These are phyloP conservation scores for Elongisporangium senticosum DNA, from an alignment of 352 stramenopile species.

Conservation along the genomic window DNA sequence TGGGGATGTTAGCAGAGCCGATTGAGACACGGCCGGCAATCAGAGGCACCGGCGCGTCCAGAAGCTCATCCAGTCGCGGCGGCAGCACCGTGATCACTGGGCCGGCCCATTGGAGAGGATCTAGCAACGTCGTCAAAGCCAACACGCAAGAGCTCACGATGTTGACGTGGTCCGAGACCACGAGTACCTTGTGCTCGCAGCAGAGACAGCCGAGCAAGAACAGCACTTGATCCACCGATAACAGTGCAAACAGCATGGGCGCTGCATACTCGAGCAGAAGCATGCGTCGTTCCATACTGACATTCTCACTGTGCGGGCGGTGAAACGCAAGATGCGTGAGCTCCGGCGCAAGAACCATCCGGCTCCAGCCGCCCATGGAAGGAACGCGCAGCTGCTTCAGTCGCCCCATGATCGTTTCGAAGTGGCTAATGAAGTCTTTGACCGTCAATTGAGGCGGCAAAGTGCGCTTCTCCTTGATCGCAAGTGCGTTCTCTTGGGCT, in stretches of 20 bases:
- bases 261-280: slow-evolving; percentile 71
- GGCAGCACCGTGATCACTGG: slow-evolving; percentile 72
- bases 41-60: slow-evolving; percentile 71
- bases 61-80: slow-evolving; percentile 56
- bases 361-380: slow-evolving; percentile 70
- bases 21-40: slow-evolving; percentile 74
- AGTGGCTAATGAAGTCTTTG: slow-evolving; percentile 55
- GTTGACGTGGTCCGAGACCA: slow-evolving; percentile 73
- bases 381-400: slow-evolving; percentile 60
- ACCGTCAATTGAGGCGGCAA: slow-evolving; percentile 1
- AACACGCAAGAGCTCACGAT: slow-evolving; percentile 72
- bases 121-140: slow-evolving; percentile 60
- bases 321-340: slow-evolving; percentile 73
- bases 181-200: slow-evolving; percentile 70
- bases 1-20: slow-evolving; percentile 29
- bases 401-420: slow-evolving; percentile 52
- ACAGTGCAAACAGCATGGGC: slow-evolving; percentile 57
- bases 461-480: slow-evolving; percentile 13
- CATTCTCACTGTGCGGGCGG: slow-evolving; percentile 53
- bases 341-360: slow-evolving; percentile 46
- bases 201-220: slow-evolving; percentile 73
- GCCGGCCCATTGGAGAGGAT: slow-evolving; percentile 69
- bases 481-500: slow-evolving; percentile 19
- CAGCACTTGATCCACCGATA: slow-evolving; percentile 74
- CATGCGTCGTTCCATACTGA: slow-evolving; percentile 48